Evolutionary conservation across 306 rosid genomes (phyloP).

Genomic region (Ormosia emarginata): DNA sequence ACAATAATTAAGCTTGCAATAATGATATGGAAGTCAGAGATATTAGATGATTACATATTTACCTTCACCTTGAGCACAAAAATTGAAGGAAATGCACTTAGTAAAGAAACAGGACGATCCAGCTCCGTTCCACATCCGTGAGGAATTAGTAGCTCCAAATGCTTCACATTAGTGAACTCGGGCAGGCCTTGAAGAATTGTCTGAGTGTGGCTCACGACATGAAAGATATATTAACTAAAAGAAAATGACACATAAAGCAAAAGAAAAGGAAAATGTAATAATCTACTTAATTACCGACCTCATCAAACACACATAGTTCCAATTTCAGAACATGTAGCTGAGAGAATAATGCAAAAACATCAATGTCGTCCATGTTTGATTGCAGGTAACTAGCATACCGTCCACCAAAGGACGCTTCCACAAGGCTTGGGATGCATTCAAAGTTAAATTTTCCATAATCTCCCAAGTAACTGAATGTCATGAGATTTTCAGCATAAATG

Average conservation of each 20-base stretch:
- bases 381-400: background rate
- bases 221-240: background rate
- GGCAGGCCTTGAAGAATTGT: background rate
- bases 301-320: background rate
- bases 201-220: background rate
- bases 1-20: background rate
- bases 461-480: background rate
- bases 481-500: background rate
- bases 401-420: background rate
- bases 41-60: background rate
- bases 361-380: background rate
- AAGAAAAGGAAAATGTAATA: background rate
- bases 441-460: background rate
- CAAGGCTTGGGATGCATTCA: background rate
- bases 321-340: background rate
- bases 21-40: background rate
- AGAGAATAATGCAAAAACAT: background rate
- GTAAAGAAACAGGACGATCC: background rate
- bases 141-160: background rate
- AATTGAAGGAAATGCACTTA: background rate
- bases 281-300: background rate
- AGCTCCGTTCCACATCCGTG: background rate
- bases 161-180: background rate
- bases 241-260: background rate
- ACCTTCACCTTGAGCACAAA: constrained; percentile 1